Evolutionary conservation across 345 rosid genomes (phyloP), one percentile per base, ranked within the genome.

Genomic region (Kernera saxatilis): DNA sequence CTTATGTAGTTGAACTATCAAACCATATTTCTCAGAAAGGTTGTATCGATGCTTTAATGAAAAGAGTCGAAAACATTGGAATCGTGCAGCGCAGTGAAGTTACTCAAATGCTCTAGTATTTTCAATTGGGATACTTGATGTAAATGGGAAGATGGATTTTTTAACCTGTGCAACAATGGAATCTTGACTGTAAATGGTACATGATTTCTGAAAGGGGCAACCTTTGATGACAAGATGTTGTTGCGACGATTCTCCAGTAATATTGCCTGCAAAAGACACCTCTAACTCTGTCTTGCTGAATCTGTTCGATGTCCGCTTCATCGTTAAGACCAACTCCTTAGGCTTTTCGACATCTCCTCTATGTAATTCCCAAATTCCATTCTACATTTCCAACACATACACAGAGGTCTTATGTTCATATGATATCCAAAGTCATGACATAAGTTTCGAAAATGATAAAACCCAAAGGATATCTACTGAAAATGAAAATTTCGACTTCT

Each of bases 101-200:
- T 9, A 41, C 49, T 14, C 64, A 21, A 32, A 48, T 3, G 26
- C 66, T 70, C 27, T 33, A 27, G 27, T 3, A 41, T 8, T 9
- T 37, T 17, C 19, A 19, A 19, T 5, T 7, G 12, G 21, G 37
- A 23, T 21, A 57, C 3, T 15, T 13, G 12, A 51, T 32, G 48
- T 10, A 17, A 35, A 0, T 30, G 10, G 1, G 46, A 63, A 64
- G 54, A 41, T 35, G 14, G 54, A 6, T 27, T 4, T 12, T 35
- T 6, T 17, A 82, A 87, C 97, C 97, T 94, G 92, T 4, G 96
- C 99, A 1, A 86, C 82, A 8, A 89, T 81, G 46, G 85, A 84
- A 67, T 89, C 72, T 35, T 74, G 89, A 66, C 58, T 77, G 58
- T 81, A 88, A 30, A 94, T 82, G 29, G 92, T 89, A 77, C 90